Percentiles rank a stretch among this genome's conserved stretches.
These are phyloP conservation scores for Conidiobolus incongruus DNA, from an alignment of 371 early-diverging fungal species.

Conservation along the genomic window DNA sequence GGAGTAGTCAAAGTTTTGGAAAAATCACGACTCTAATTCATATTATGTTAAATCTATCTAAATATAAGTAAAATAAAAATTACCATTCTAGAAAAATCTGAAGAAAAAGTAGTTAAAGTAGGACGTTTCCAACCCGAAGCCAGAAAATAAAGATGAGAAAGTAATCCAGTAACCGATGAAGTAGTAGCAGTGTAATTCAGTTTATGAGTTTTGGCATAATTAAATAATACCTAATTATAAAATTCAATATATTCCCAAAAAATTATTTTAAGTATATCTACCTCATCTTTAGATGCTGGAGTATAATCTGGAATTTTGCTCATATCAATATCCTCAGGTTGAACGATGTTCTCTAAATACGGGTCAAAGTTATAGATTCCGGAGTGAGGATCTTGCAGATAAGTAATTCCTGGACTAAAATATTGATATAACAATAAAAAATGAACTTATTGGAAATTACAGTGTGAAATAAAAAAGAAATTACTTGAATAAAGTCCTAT, in stretches of 20 bases:
- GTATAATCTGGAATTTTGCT: conserved; percentile 49
- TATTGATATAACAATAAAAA: not conserved
- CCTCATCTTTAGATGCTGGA: conserved; percentile 52
- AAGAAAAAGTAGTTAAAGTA: conserved; percentile 31
- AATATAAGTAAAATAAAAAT: not conserved
- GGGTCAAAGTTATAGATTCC: conserved; percentile 57
- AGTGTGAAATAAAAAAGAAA: conserved; percentile 4
- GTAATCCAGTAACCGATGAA: conserved; percentile 53
- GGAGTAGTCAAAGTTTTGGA: conserved; percentile 34
- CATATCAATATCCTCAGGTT: conserved; percentile 57
- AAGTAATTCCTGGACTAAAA: conserved; percentile 61
- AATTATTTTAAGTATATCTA: conserved; percentile 8
- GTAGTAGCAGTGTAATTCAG: conserved; percentile 62
- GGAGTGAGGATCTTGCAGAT: conserved; percentile 55
- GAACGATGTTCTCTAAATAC: conserved; percentile 47
- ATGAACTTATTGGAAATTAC: no score
- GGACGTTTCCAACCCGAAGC: conserved; percentile 40
- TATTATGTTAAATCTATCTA: not conserved
- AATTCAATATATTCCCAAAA: not conserved
- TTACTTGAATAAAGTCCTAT: conserved; percentile 60
- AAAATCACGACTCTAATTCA: conserved; percentile 18
- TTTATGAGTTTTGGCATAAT: conserved; percentile 6
- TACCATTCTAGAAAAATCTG: conserved; percentile 27
- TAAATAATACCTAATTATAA: not conserved
- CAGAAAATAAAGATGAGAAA: conserved; percentile 58